Evolutionary conservation across 495 filamentous ascomycete genomes (phyloP).

Genomic region (Glonium stellatum): DNA sequence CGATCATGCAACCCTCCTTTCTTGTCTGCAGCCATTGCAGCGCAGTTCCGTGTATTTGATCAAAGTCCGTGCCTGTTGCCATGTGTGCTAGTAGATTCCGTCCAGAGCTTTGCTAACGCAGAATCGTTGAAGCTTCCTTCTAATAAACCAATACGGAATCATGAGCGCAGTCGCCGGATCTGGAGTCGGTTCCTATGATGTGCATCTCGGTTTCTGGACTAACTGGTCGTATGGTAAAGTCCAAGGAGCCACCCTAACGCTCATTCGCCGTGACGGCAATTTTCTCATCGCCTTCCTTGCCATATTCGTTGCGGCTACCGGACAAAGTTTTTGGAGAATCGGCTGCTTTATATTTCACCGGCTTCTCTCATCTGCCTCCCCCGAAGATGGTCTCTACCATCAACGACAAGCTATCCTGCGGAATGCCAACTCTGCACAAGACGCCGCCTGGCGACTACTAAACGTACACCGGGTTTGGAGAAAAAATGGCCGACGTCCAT

Average conservation of each 20-base stretch:
- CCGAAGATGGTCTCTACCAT: conserved; percentile 23
- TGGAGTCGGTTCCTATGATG: too few species aligned
- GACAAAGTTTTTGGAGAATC: conserved; percentile 38
- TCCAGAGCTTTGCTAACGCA: too few species aligned
- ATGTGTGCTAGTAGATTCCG: too few species aligned
- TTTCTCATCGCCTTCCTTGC: conserved; percentile 41
- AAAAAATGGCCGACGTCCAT: conserved; percentile 18
- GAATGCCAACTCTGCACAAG: conserved; percentile 30
- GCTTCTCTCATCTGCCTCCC: conserved; percentile 8
- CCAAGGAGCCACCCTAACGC: conserved; percentile 40
- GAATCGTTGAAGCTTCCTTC: too few species aligned
- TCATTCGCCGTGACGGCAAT: conserved; percentile 32
- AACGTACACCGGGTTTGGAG: conserved; percentile 34
- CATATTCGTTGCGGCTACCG: conserved; percentile 37
- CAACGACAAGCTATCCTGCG: conserved; percentile 38
- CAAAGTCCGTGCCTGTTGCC: too few species aligned
- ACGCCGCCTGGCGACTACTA: conserved; percentile 28
- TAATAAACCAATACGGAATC: too few species aligned
- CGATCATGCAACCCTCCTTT: too few species aligned
- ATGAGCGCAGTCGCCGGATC: too few species aligned
- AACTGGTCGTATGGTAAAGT: conserved; percentile 39
- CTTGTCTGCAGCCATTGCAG: too few species aligned
- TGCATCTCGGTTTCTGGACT: conserved; percentile 38
- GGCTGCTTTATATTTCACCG: conserved; percentile 38
- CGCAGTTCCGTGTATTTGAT: too few species aligned